A percentile compares a stretch with the other conserved stretches of the same genome.
Conservation (phyloP, 371 early-diverging fungal genomes). For the Mucor irregularis region DNA sequence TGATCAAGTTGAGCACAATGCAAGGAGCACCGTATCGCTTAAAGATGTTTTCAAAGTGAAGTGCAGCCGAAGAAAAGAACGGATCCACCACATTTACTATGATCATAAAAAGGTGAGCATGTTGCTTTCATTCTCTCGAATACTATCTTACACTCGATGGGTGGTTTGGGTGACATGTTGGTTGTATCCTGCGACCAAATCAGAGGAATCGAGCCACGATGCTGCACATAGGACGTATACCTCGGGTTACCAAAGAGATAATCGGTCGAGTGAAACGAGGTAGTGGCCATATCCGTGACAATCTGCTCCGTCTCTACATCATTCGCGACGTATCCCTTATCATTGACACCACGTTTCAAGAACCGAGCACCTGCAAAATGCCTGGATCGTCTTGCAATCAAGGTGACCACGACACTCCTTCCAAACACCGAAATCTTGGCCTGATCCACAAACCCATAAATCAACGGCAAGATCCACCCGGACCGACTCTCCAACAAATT, state of each 20-base stretch:
- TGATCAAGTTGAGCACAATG: conserved; percentile 91
- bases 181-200: conserved; percentile 94
- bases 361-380: conserved; percentile 97
- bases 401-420: conserved; percentile 82
- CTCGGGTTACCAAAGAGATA: conserved; percentile 65
- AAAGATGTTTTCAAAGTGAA: conserved; percentile 92
- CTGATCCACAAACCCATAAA: conserved; percentile 97
- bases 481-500: conserved; percentile 59
- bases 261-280: conserved; percentile 70
- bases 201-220: conserved; percentile 95
- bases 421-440: conserved; percentile 85
- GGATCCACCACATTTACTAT: conserved; percentile 87
- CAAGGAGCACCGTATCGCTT: conserved; percentile 86
- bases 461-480: conserved; percentile 88
- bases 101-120: background rate
- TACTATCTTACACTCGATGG: conserved; percentile 71
- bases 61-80: conserved; percentile 86
- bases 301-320: conserved; percentile 99
- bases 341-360: conserved; percentile 94
- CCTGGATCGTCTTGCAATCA: conserved; percentile 94
- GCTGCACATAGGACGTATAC: conserved; percentile 94
- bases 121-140: background rate
- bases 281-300: conserved; percentile 86
- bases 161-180: conserved; percentile 94
- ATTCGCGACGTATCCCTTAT: conserved; percentile 95